A percentile compares a stretch with the other conserved stretches of the same genome.
These are phyloP conservation scores for Blastobotrys persicus DNA, from an alignment of 1,139 yeast species.

Conservation along the genomic window DNA sequence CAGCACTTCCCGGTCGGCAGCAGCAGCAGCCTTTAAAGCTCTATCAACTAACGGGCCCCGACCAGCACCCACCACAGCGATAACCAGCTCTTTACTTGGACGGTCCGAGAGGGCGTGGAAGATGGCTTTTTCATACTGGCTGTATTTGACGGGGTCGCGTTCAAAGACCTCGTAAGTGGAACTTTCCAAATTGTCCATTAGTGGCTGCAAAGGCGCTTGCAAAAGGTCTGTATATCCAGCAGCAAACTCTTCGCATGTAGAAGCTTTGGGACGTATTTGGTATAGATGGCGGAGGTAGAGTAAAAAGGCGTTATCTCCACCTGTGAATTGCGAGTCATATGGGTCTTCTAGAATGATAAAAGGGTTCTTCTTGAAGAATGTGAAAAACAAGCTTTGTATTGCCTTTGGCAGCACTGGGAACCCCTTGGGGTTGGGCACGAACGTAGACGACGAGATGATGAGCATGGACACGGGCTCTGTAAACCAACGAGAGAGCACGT, in stretches of 20 bases:
- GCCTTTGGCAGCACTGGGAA: slow-evolving; percentile 61
- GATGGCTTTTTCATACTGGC: slow-evolving; percentile 65
- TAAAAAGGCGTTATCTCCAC: slow-evolving; percentile 48
- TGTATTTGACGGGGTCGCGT: slow-evolving; percentile 63
- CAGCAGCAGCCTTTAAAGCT: slow-evolving; percentile 44
- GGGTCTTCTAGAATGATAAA: slow-evolving; percentile 35
- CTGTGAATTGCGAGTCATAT: slow-evolving; percentile 30
- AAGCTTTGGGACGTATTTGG: slow-evolving; percentile 36
- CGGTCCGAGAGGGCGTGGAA: slow-evolving; percentile 51
- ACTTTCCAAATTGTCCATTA: slow-evolving; percentile 53
- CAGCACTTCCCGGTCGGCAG: slow-evolving; percentile 36
- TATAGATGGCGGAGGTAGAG: slow-evolving; percentile 54
- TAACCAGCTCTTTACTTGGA: slow-evolving; percentile 27
- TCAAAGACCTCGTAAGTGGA: slow-evolving; percentile 68
- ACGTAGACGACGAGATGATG: slow-evolving; percentile 51
- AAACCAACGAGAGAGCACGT: slow-evolving; percentile 56
- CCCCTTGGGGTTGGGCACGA: slow-evolving; percentile 54
- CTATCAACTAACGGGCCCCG: slow-evolving; percentile 73
- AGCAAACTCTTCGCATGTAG: slow-evolving; percentile 39
- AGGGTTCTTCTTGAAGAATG: slow-evolving; percentile 38
- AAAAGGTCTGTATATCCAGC: slow-evolving; percentile 42
- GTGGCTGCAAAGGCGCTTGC: slow-evolving; percentile 71
- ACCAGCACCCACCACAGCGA: slow-evolving; percentile 83
- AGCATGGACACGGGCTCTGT: slow-evolving; percentile 62
- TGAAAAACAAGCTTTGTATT: slow-evolving; percentile 47